Percentiles rank a stretch among this genome's conserved stretches.
These are phyloP conservation scores for Alternaria tenuissima DNA, from an alignment of 2,329 filamentous ascomycete genomes.

Conservation along the genomic window DNA sequence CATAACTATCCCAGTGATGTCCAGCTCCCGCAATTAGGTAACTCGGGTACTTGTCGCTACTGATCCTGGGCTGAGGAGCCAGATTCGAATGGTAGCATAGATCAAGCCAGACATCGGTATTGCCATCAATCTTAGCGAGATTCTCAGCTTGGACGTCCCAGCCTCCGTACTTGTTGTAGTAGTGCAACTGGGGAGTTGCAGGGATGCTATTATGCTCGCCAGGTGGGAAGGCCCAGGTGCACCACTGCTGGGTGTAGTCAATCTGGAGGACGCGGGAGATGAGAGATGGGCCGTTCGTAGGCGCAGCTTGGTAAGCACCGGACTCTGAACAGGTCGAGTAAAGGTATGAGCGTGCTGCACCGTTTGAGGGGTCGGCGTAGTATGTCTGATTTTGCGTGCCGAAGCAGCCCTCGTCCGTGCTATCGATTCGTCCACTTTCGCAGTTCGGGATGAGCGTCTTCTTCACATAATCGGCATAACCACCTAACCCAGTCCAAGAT, in stretches of 20 bases:
- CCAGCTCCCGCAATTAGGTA: constrained; percentile 61
- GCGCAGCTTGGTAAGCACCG: constrained; percentile 60
- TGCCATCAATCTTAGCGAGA: constrained; percentile 62
- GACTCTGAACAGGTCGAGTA: constrained; percentile 61
- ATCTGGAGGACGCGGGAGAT: constrained; percentile 59
- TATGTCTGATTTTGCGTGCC: constrained; percentile 54
- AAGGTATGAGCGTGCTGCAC: constrained; percentile 56
- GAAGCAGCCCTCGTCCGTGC: constrained; percentile 55
- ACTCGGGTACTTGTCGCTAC: constrained; percentile 58
- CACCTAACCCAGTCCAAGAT: constrained; percentile 61
- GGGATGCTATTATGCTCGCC: constrained; percentile 58
- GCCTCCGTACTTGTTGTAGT: constrained; percentile 59
- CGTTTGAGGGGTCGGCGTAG: constrained; percentile 57
- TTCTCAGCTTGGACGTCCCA: constrained; percentile 58
- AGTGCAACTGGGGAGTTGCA: constrained; percentile 52
- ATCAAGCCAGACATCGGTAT: constrained; percentile 62
- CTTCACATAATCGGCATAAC: constrained; percentile 63
- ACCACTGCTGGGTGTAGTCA: constrained; percentile 65
- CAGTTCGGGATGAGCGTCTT: constrained; percentile 56
- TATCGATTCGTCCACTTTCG: constrained; percentile 53
- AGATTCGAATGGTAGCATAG: constrained; percentile 60
- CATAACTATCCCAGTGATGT: constrained; percentile 62
- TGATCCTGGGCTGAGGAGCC: constrained; percentile 48
- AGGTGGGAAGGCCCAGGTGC: constrained; percentile 61
- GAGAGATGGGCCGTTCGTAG: constrained; percentile 55